Evolutionary conservation across 495 filamentous ascomycete genomes (phyloP), one percentile per base, ranked within the genome.

Genomic region (Aspergillus carlsbadensis): DNA sequence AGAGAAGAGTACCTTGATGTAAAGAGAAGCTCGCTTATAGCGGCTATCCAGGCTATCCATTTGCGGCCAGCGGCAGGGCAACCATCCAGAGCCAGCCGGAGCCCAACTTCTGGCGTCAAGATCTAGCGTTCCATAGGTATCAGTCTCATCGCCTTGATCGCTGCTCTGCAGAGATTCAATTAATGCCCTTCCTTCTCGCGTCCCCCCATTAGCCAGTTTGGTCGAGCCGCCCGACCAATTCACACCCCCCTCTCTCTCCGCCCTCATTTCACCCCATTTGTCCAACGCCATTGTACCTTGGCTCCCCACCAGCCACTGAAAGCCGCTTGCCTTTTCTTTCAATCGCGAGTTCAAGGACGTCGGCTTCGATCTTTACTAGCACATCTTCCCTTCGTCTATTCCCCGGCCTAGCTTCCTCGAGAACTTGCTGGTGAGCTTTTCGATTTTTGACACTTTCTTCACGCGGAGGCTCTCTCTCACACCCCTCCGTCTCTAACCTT

Each of bases 61-160:
- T 74, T 75, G 74, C 72, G 69, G 70, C 72, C 59, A 62, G 63
- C 60, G 74, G 70, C 70, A 74, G 60, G 66, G 68, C 65, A 71
- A 70, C 74, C 72, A 77, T 64, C 69, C 72, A 74, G 70, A 70
- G 61, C 57, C 65, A 77, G 63, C 69, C 71, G 73, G 70, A 70
- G 61, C 57, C 65, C 71, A 70, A 68, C 64, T 49, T 40, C 54
- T 48, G 61, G 64, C 65, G 62, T 60, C 59, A 75, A 73, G 68
- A 68, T 66, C 65, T 61, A 67, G 42, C 61, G 63, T 65, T 42
- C 65, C 60, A 64, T 54, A 67, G 64, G 56, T 62, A 73, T 67
- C 66, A 59, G 59, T 63, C 44, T 48, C 53, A 64, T 57, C 56
- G 50, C 65, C 67, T 70, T 66, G 61, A 55, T 54, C 60, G 49